A percentile compares a stretch with the other conserved stretches of the same genome.
Evolutionary conservation across 192 early-diverging fungal genomes (phyloP).

Genomic region (Coemansia sp.): DNA sequence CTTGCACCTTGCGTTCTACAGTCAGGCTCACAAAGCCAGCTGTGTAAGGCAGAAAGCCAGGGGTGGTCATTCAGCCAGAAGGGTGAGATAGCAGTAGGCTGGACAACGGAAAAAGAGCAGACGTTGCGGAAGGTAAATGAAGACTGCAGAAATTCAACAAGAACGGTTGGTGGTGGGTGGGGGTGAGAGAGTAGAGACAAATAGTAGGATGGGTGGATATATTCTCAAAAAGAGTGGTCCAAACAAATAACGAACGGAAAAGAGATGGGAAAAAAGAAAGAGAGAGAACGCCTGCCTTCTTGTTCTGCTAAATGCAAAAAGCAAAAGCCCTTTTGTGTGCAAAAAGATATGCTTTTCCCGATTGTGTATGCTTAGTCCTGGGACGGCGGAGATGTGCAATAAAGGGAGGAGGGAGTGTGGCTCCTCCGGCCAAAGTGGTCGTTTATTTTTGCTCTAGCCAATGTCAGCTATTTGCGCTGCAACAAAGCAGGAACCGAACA

Average conservation of each 20-base stretch:
- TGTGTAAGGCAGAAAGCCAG: conserved; percentile 36
- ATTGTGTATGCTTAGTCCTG: too few species aligned
- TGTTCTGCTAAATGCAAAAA: too few species aligned
- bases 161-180: background rate
- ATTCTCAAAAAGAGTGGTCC: background rate
- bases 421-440: too few species aligned
- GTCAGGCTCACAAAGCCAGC: conserved; percentile 20
- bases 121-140: background rate
- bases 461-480: too few species aligned
- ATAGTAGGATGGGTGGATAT: background rate
- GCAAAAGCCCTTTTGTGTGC: too few species aligned
- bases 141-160: background rate
- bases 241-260: background rate
- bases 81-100: background rate
- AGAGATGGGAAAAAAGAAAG: background rate
- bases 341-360: too few species aligned
- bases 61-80: conserved; percentile 38
- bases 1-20: conserved; percentile 29
- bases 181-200: background rate
- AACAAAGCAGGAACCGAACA: too few species aligned
- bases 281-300: too few species aligned
- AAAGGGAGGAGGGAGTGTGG: too few species aligned
- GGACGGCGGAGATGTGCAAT: too few species aligned
- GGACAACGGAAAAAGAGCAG: background rate
- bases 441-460: too few species aligned